Conservation (phyloP, 495 filamentous ascomycete species). For the Chaetomium fimeti region DNA sequence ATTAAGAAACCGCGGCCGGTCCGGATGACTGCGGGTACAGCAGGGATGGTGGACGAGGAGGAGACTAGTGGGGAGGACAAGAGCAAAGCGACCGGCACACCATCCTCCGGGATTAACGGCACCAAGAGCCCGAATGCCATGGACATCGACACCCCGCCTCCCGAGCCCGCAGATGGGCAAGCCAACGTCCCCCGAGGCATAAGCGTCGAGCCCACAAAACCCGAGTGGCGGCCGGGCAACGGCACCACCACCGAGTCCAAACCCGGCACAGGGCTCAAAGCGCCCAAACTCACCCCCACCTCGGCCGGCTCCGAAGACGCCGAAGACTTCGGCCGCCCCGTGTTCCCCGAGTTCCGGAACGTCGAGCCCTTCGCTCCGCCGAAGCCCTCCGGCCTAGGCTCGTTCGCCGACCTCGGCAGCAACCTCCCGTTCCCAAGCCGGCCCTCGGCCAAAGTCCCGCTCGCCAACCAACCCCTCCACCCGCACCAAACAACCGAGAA, state of each 20-base stretch:
- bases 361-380: slow-evolving; percentile 60
- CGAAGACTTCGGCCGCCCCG: slow-evolving; percentile 47
- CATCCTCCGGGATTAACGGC: slow-evolving; percentile 22
- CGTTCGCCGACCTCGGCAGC: slow-evolving; percentile 63
- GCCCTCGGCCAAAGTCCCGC: slow-evolving; percentile 49
- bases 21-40: slow-evolving; percentile 45
- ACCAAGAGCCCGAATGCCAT: slow-evolving; percentile 49
- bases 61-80: slow-evolving; percentile 39
- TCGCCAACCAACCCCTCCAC: slow-evolving; percentile 18
- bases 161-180: slow-evolving; percentile 22
- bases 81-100: slow-evolving; percentile 28
- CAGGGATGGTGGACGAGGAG: slow-evolving; percentile 49
- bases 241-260: slow-evolving; percentile 26
- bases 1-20: slow-evolving; percentile 45
- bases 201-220: slow-evolving; percentile 48
- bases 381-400: slow-evolving; percentile 54
- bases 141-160: slow-evolving; percentile 55
- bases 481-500: slow-evolving; percentile 25
- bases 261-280: slow-evolving; percentile 14
- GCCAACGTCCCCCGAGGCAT: slow-evolving; percentile 43
- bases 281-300: slow-evolving; percentile 29
- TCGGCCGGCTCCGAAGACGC: slow-evolving; percentile 44
- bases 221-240: slow-evolving; percentile 50
- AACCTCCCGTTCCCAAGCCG: slow-evolving; percentile 72
- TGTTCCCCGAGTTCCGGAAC: slow-evolving; percentile 64